Base-by-base conservation (phyloP, 768 basidiomycete genomes). In the Trametes cinnabarina region DNA sequence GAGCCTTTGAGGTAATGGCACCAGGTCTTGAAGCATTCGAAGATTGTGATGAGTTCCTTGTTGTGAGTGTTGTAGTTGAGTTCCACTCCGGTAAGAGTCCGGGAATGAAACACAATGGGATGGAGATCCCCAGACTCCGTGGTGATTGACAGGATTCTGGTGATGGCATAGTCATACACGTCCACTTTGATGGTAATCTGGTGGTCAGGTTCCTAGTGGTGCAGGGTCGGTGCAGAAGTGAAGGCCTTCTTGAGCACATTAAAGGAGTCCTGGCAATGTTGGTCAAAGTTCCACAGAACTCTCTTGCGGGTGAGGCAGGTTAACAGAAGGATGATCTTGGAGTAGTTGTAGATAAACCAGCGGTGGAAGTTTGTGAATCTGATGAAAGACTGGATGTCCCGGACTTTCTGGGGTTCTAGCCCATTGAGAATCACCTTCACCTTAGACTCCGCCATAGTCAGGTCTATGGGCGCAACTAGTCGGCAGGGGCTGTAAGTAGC, bases 11-110 rank as follows among this genome's bases (percentile, higher is more conserved):
- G 63, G 26, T 61, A 73, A 23, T 62, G 54, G 0, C 66, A 51
- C 62, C 66, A 72, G 12, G 63, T 28, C 12, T 51, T 39, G 47
- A 76, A 71, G 0, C 68, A 61, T 3, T 69, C 63, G 7, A 82
- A 65, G 44, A 83, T 73, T 1, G 77, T 77, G 0, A 82, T 69
- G 14, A 82, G 65, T 68, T 84, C 82, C 60, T 79, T 77, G 57
- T 85, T 75, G 56, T 81, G 72, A 19, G 79, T 74, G 14, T 79
- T 68, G 58, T 84, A 83, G 63, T 82, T 83, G 1, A 65, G 26
- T 62, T 85, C 75, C 0, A 75, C 65, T 0, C 64, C 43, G 22
- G 22, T 56, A 6, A 76, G 42, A 12, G 47, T 67, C 5, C 67
- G 58, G 4, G 73, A 75, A 46, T 63, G 61, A 59, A 67, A 78